Conservation (phyloP, 2,329 filamentous ascomycete species). For the Bipolaris sorokiniana region DNA sequence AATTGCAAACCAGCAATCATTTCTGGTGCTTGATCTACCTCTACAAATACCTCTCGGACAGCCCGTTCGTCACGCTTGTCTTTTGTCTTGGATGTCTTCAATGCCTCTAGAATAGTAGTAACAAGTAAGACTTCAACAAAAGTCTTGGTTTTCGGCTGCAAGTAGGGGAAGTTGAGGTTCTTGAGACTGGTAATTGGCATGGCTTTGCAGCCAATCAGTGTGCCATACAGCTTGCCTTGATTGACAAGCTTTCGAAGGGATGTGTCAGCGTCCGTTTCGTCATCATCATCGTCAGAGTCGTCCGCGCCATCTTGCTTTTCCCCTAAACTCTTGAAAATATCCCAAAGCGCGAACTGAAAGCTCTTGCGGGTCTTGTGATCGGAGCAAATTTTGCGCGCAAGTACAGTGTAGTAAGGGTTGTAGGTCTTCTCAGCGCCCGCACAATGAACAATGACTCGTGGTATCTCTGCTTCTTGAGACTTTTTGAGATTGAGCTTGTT, state of each 20-base stretch:
- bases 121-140: constrained; percentile 85
- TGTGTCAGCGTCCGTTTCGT: constrained; percentile 58
- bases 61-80: constrained; percentile 60
- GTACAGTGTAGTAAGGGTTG: constrained; percentile 91
- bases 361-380: constrained; percentile 79
- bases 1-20: constrained; percentile 78
- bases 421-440: constrained; percentile 81
- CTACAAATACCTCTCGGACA: constrained; percentile 70
- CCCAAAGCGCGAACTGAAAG: constrained; percentile 88
- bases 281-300: constrained; percentile 61
- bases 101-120: constrained; percentile 72
- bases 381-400: constrained; percentile 77
- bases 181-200: constrained; percentile 66
- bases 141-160: constrained; percentile 75
- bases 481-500: constrained; percentile 84
- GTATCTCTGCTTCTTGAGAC: constrained; percentile 83
- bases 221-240: constrained; percentile 69
- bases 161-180: constrained; percentile 76
- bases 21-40: constrained; percentile 67
- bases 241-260: constrained; percentile 68
- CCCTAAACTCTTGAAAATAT: constrained; percentile 83
- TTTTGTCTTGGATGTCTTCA: constrained; percentile 55
- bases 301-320: constrained; percentile 71
- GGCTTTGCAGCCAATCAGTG: constrained; percentile 65
- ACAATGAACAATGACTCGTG: constrained; percentile 86